phyloP scores from a whole-genome alignment of 352 stramenopile species.

The Lagenidium giganteum region DNA sequence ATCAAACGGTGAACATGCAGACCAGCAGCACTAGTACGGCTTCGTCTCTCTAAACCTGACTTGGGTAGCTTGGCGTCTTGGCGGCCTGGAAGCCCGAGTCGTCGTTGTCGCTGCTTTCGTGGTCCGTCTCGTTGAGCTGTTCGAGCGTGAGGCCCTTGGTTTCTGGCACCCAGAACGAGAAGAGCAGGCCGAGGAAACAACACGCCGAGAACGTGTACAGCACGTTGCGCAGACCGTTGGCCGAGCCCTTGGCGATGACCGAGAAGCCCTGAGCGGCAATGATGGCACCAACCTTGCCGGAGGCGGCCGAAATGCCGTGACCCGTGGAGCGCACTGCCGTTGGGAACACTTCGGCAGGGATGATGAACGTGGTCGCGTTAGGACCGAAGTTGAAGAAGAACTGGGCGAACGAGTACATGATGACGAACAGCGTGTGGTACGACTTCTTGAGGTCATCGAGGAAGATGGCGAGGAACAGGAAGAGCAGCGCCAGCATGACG shows the following conservation, averaged over 20 bases:
- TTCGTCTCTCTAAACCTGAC: too few species aligned
- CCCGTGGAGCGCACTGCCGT: constrained; percentile 76
- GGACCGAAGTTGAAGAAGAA: constrained; percentile 69
- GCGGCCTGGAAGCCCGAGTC: constrained; percentile 6
- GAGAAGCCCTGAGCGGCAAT: constrained; percentile 40
- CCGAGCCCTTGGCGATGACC: constrained; percentile 31
- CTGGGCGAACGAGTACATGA: constrained; percentile 48
- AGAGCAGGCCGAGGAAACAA: constrained; percentile 38
- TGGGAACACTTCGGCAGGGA: constrained; percentile 79
- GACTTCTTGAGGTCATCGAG: constrained; percentile 32
- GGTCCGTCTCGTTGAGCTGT: constrained; percentile 23
- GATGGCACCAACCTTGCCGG: constrained; percentile 74
- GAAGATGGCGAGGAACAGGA: constrained; percentile 45
- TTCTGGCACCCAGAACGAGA: constrained; percentile 49
- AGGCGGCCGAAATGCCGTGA: constrained; percentile 82
- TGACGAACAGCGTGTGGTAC: constrained; percentile 30
- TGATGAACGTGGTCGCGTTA: constrained; percentile 83
- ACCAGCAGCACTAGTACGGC: too few species aligned
- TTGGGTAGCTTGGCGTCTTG: constrained; percentile 8
- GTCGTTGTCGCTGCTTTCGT: neutral
- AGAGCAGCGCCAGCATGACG: constrained; percentile 29
- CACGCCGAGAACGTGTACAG: too few species aligned
- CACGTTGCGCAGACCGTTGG: too few species aligned
- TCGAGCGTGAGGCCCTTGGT: constrained; percentile 50
- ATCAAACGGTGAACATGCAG: too few species aligned